A percentile compares a stretch with the other conserved stretches of the same genome.
Conservation (phyloP, 108 stramenopile genomes). For the Fistulifera pelliculosa region DNA sequence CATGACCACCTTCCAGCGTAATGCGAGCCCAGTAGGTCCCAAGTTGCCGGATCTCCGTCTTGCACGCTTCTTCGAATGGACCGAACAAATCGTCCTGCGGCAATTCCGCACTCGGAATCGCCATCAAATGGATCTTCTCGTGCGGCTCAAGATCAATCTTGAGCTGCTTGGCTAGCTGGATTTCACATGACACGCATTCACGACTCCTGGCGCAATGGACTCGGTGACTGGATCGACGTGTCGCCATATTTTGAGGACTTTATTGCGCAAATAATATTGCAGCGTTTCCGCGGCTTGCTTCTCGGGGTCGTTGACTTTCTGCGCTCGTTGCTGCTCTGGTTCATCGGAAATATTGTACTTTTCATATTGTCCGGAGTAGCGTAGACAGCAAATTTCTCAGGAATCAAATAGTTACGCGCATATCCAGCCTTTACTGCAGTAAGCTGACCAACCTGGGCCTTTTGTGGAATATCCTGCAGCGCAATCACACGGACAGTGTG, state of each 20-base stretch:
- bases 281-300: slow-evolving; percentile 66
- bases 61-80: slow-evolving; percentile 28
- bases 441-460: slow-evolving; percentile 70
- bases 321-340: slow-evolving; percentile 41
- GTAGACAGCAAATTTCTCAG: slow-evolving; percentile 67
- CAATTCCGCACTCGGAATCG: slow-evolving; percentile 22
- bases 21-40: slow-evolving; percentile 73
- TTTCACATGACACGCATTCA: slow-evolving; percentile 46
- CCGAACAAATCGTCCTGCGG: slow-evolving; percentile 21
- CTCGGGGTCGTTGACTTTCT: slow-evolving; percentile 30
- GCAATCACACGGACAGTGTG: slow-evolving; percentile 80
- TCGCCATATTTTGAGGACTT: slow-evolving; percentile 58
- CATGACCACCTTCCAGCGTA: slow-evolving; percentile 48
- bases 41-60: slow-evolving; percentile 40
- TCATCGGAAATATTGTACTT: slow-evolving; percentile 58
- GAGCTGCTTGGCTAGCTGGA: slow-evolving; percentile 69
- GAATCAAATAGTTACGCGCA: slow-evolving; percentile 78
- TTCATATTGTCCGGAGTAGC: slow-evolving; percentile 77
- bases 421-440: slow-evolving; percentile 75
- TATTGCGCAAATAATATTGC: slow-evolving; percentile 67
- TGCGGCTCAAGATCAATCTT: slow-evolving; percentile 75
- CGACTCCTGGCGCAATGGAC: slow-evolving; percentile 58
- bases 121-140: slow-evolving; percentile 54
- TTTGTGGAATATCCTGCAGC: slow-evolving; percentile 63
- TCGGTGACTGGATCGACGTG: slow-evolving; percentile 61